These are phyloP conservation scores for Nicotiana otophora DNA, from an alignment of 257 asterid species.

Conservation along the genomic window DNA sequence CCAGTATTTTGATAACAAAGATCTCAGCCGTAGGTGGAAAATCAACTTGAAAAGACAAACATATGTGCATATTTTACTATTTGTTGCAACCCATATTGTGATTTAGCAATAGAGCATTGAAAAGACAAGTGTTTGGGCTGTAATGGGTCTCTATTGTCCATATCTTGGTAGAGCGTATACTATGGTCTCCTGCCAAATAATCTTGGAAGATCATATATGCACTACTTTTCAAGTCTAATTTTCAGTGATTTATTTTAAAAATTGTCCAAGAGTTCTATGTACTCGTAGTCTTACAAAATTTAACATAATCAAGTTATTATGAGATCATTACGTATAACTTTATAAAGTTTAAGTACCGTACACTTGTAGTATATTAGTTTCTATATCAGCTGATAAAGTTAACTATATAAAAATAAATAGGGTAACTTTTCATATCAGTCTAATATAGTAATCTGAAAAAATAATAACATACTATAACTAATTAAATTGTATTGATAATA, in stretches of 20 bases:
- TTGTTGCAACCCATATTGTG: background rate
- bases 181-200: background rate
- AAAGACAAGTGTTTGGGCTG: conserved; percentile 28
- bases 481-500: background rate
- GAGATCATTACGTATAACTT: no score
- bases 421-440: no score
- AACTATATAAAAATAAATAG: no score
- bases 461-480: background rate
- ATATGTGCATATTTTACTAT: background rate
- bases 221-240: background rate
- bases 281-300: no score
- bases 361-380: no score
- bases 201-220: background rate
- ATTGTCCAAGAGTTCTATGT: background rate
- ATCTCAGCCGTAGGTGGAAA: background rate
- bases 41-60: background rate
- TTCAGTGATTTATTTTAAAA: conserved; percentile 15
- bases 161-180: conserved; percentile 11
- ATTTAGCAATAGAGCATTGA: background rate
- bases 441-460: no score
- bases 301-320: no score
- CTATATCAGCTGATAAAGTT: no score
- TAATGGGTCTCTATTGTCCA: conserved; percentile 13
- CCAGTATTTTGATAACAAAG: background rate
- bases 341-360: no score